Evolutionary conservation across 495 filamentous ascomycete species (phyloP).

Genomic region (Annulohypoxylon stygium): DNA sequence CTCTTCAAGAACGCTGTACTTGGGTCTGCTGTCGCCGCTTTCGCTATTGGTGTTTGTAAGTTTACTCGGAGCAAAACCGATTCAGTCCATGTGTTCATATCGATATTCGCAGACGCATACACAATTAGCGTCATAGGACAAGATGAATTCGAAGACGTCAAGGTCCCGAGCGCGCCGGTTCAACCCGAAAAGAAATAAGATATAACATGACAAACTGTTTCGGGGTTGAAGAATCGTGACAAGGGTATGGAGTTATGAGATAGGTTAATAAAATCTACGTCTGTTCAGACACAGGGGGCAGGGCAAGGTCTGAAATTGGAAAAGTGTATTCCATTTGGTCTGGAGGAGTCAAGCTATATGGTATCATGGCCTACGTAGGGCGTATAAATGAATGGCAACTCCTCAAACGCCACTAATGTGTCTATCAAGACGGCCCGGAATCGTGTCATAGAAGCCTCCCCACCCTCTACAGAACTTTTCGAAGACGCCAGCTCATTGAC

Average conservation of each 20-base stretch:
- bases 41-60: constrained; percentile 86
- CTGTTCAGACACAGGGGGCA: background rate
- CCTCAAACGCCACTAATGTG: constrained; percentile 42
- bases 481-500: constrained; percentile 21
- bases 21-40: constrained; percentile 74
- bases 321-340: constrained; percentile 20
- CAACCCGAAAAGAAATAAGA: constrained; percentile 57
- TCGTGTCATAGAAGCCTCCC: constrained; percentile 35
- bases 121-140: constrained; percentile 92
- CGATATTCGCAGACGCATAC: constrained; percentile 75
- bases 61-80: background rate
- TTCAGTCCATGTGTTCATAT: constrained; percentile 1
- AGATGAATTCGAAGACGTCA: constrained; percentile 98
- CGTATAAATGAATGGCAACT: constrained; percentile 30
- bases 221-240: background rate
- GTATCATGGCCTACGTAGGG: constrained; percentile 45
- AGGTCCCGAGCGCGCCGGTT: constrained; percentile 77
- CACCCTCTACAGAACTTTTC: constrained; percentile 27
- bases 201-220: background rate
- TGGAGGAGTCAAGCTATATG: constrained; percentile 34
- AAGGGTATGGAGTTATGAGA: background rate
- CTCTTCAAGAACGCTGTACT: constrained; percentile 88
- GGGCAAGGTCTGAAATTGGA: constrained; percentile 11
- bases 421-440: constrained; percentile 42
- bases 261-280: constrained; percentile 1